Evolutionary conservation across 2,329 filamentous ascomycete genomes (phyloP).

Genomic region (Colletotrichum incanum): DNA sequence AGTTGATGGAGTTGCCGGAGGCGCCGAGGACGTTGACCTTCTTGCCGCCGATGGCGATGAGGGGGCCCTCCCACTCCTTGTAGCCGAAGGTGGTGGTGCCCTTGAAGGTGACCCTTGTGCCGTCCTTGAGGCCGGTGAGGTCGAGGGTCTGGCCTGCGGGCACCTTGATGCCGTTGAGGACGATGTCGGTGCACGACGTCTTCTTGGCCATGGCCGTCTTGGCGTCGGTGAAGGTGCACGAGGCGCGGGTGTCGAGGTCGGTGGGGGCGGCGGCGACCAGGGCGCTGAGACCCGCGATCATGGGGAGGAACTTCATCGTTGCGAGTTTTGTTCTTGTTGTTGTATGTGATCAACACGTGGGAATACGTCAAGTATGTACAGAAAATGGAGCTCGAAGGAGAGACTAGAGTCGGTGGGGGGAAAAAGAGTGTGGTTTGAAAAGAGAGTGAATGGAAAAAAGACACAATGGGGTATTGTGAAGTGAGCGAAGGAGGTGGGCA

Average conservation of each 20-base stretch:
- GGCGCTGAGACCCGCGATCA: constrained; percentile 48
- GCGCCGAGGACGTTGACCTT: constrained; percentile 69
- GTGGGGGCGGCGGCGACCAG: constrained; percentile 47
- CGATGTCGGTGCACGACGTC: constrained; percentile 68
- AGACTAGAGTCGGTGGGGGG: constrained; percentile 20
- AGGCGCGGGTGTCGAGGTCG: constrained; percentile 43
- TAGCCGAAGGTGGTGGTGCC: constrained; percentile 78
- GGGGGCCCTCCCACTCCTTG: constrained; percentile 75
- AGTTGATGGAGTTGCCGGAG: constrained; percentile 68
- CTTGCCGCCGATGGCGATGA: constrained; percentile 73
- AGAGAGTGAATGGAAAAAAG: constrained; percentile 32
- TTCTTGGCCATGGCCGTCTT: constrained; percentile 64
- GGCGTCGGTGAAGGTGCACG: constrained; percentile 70
- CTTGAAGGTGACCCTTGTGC: constrained; percentile 70
- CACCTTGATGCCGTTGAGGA: constrained; percentile 68
- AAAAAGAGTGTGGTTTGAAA: constrained; percentile 25
- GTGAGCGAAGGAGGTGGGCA: neutral
- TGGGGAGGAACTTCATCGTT: constrained; percentile 33
- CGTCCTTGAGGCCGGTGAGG: constrained; percentile 65
- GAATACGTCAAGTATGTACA: constrained; percentile 28
- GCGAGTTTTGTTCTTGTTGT: constrained; percentile 6
- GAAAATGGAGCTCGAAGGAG: constrained; percentile 1
- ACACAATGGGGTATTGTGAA: constrained; percentile 17
- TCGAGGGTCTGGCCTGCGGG: constrained; percentile 73
- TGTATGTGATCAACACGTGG: constrained; percentile 25